phyloP scores from a whole-genome alignment of 306 rosid genomes.

The Glycyrrhiza uralensis region DNA sequence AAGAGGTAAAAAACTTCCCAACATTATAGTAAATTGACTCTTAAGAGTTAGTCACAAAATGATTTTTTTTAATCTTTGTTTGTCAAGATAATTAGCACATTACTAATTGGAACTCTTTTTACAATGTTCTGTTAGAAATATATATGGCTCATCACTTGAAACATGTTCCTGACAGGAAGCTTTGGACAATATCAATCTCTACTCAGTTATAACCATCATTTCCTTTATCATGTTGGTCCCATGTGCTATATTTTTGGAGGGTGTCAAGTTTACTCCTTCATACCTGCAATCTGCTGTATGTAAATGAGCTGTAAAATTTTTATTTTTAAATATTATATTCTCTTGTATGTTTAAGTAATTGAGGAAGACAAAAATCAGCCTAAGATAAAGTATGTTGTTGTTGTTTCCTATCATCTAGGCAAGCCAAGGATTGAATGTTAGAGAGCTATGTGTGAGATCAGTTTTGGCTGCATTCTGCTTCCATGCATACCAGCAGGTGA shows the following conservation, averaged over 20 bases:
- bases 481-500: constrained; percentile 73
- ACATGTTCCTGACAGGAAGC: constrained; percentile 45
- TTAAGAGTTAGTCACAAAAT: background rate
- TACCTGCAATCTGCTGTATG: constrained; percentile 64
- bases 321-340: background rate
- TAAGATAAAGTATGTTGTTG: background rate
- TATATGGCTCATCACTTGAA: constrained; percentile 16
- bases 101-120: background rate
- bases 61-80: background rate
- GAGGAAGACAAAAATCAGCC: background rate
- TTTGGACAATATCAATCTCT: constrained; percentile 75
- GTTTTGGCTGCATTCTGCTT: constrained; percentile 71
- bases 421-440: constrained; percentile 60
- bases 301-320: background rate
- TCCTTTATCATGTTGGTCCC: constrained; percentile 66
- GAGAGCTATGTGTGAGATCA: constrained; percentile 52
- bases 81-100: background rate
- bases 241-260: constrained; percentile 56
- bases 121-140: background rate
- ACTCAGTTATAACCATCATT: constrained; percentile 62
- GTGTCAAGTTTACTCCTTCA: constrained; percentile 60
- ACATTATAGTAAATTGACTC: too few species aligned
- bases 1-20: constrained; percentile 44
- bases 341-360: background rate
- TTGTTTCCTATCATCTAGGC: constrained; percentile 31